Evolutionary conservation across 495 filamentous ascomycete genomes (phyloP).

Genomic region (Tuber aestivum): DNA sequence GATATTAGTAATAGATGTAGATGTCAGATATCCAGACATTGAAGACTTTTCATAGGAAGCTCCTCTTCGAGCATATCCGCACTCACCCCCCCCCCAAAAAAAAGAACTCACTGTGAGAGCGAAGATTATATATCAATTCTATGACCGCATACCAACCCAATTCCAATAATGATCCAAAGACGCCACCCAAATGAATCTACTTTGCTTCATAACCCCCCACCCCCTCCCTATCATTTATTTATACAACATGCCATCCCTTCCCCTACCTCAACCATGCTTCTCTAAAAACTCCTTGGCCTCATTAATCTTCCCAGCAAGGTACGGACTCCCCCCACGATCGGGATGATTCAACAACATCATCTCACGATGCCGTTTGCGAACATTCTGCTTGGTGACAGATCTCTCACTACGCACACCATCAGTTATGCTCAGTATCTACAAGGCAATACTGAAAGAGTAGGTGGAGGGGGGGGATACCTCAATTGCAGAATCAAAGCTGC

Average conservation of each 20-base stretch:
- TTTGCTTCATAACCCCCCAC: not conserved
- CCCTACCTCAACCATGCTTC: conserved; percentile 50
- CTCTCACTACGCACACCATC: conserved; percentile 58
- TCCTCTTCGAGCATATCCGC: not conserved
- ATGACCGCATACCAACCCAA: not conserved
- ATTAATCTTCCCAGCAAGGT: conserved; percentile 94
- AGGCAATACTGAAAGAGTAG: not conserved
- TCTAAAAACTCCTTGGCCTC: conserved; percentile 96
- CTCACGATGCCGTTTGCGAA: conserved; percentile 91
- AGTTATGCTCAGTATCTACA: not conserved
- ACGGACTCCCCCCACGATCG: conserved; percentile 93
- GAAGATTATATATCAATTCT: conserved; percentile 5
- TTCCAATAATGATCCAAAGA: not conserved
- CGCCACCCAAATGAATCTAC: conserved; percentile 1
- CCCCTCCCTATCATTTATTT: not conserved
- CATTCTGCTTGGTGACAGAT: conserved; percentile 76
- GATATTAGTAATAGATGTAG: not conserved
- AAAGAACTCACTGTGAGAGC: not conserved
- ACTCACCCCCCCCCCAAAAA: not conserved
- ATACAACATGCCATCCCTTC: not conserved
- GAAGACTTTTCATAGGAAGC: not conserved
- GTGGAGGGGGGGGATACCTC: conserved; percentile 53
- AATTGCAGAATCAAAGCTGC: conserved; percentile 87
- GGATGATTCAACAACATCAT: conserved; percentile 98
- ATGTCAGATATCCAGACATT: not conserved